Base-by-base conservation (phyloP, 2,329 filamentous ascomycete genomes). In the Calonectria honghensis region DNA sequence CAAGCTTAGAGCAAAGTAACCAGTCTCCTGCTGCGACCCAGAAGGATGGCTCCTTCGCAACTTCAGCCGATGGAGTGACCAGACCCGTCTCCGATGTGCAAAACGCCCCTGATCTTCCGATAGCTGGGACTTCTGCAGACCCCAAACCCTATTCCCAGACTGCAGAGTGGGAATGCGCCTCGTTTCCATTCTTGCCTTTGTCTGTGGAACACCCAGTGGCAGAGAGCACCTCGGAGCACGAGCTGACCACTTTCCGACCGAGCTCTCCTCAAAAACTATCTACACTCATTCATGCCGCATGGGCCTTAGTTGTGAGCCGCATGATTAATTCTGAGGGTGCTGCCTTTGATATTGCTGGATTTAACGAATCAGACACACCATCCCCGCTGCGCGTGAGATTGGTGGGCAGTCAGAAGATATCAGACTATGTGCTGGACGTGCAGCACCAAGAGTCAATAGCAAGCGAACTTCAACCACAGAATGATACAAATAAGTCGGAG, bases 311-410 rank as follows among this genome's bases (percentile, higher is more conserved):
- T 35, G 61, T 50, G 20, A 13, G 61, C 20, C 27, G 61, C 0
- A 50, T 65, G 61, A 35, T 50, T 35, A 65, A 65, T 27, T 50
- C 41, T 9, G 61, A 65, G 3, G 39, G 41, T 14, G 41, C 50
- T 50, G 27, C 50, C 13, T 32, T 65, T 32, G 61, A 20, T 14
- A 24, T 65, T 9, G 5, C 41, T 13, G 24, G 3, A 16, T 50
- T 27, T 65, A 9, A 2, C 11, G 5, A 1, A n/a, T 6, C 10
- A 18, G 41, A 13, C 6, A 20, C n/a, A 18, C 41, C 41, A 3
- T n/a, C 37, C 31, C 7, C 57, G 20, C 57, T 63, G 13, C 57
- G 35, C 0, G 41, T 50, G 27, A 65, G 39, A 18, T 18, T 65
- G 61, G 10, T 65, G 6, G 39, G 61, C 10, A 14, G 45, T 11